Evolutionary conservation across 164 flowering plant species (phyloP), one percentile per base, ranked within the genome.

Genomic region (Piper longum): DNA sequence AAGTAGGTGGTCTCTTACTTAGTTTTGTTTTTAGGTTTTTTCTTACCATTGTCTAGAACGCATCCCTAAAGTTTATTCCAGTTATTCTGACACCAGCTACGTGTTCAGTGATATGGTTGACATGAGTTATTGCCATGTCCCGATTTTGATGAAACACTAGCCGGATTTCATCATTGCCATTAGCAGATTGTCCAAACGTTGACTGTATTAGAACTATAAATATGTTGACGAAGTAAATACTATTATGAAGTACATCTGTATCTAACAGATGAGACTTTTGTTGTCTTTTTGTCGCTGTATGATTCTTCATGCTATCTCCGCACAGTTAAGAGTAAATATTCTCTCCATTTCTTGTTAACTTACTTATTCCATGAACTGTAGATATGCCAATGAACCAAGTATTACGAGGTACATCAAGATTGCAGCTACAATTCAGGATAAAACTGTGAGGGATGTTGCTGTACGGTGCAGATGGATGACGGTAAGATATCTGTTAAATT

Each of bases 371-470:
- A 75, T 66, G 44, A 66, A 67, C 51, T 52, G 62, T 71, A 93
- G 99, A 67, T 88, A 59, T 75, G 76, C 74, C 57, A 78, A 74
- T 76, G 96, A 90, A 73, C 84, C 93, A 56, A 88, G 70, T 73
- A 88, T 93, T 26, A 68, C 84, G 91, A 82, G 69, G 77, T 93
- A 93, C 73, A 76, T 85, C 67, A 90, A 85, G 78, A 85, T 93
- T 76, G 97, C 97, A 11, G 91, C 93, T 19, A 66, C 68, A 4
- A 76, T 93, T 69, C 84, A 66, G 18, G 87, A 93, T 65, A 93
- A 93, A 79, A 90, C 96, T 66, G 91, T 88, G 8, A 89, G 99
- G 40, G 99, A 93, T 81, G 96, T 93, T 72, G 99, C 99, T 68
- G 64, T 93, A 62, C 82, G 99, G 77, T 93, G 96, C 76, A 80